phyloP scores from a whole-genome alignment of 2,329 filamentous ascomycete species.

The Talaromyces rugulosus region DNA sequence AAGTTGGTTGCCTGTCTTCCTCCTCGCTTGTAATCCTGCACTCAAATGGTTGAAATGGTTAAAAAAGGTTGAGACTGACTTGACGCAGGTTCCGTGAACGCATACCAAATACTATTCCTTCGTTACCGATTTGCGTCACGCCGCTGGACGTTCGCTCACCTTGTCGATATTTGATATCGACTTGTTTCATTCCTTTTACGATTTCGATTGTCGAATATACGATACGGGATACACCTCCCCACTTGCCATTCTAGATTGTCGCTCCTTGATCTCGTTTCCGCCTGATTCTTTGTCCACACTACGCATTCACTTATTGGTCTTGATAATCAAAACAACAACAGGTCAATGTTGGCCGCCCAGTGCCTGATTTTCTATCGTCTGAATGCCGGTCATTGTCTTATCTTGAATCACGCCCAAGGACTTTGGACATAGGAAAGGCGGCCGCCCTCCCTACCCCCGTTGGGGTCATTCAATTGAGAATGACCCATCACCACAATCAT shows the following conservation, averaged over 20 bases:
- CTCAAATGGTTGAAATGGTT: no score
- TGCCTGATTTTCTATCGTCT: neutral
- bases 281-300: neutral
- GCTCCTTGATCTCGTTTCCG: neutral
- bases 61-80: neutral
- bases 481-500: conserved; percentile 14
- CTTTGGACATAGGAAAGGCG: conserved; percentile 2
- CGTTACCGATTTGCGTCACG: neutral
- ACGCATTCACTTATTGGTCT: neutral
- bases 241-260: neutral
- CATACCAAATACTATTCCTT: neutral
- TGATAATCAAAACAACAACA: neutral
- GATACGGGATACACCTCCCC: neutral
- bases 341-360: neutral
- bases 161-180: neutral
- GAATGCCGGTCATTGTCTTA: conserved; percentile 6
- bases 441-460: neutral
- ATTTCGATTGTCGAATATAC: neutral
- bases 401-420: neutral
- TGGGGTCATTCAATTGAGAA: conserved; percentile 11
- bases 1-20: neutral
- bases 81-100: neutral
- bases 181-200: neutral
- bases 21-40: neutral
- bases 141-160: neutral